Base-by-base conservation (phyloP, 1,284 basidiomycete genomes). In the Anthracocystis panici-leucophaei region DNA sequence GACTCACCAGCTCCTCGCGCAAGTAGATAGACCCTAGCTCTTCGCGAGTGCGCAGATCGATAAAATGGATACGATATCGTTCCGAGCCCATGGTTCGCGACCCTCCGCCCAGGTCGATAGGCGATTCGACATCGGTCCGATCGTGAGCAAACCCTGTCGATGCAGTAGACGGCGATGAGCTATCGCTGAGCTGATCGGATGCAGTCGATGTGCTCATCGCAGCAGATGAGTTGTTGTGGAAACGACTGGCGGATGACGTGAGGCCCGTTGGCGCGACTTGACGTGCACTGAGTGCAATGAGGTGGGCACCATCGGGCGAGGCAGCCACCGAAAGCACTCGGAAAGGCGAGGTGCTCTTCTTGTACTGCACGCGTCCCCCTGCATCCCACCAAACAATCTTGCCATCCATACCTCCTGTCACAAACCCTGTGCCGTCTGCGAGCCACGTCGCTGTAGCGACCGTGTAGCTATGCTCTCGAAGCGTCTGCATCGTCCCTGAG, bases 401-500 rank as follows among this genome's bases (percentile, higher is more conserved):
- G 74, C 91, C 90, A 85, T 99, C 96, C 86, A 97, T 88, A 44
- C 92, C 92, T 49, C 92, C 92, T 5, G 94, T 97, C 69, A 97
- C 89, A 84, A 98, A 98, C 12, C 93, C 92, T 18, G 90, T 90
- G 33, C 92, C 92, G 84, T 97, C 92, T 10, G 94, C 92, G 50
- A 95, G 87, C 94, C 95, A 98, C 44, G 90, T 89, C 45, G 97
- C 88, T 0, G 93, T 90, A 23, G 92, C 93, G 50, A 99, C 93
- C 6, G 91, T 91, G 75, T 97, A 94, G 48, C 87, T 87, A 85
- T 98, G 95, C 45, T 94, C 87, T 0, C 89, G 89, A 49, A 89
- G 59, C 23, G 68, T 61, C 40, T 69, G 18, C 50, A 72, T 70
- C 11, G 23, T 57, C 8, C 58, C 53, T 2, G 27, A 33, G 5